These are phyloP conservation scores for Cydonia oblonga DNA, from an alignment of 331 rosid genomes.

Conservation along the genomic window DNA sequence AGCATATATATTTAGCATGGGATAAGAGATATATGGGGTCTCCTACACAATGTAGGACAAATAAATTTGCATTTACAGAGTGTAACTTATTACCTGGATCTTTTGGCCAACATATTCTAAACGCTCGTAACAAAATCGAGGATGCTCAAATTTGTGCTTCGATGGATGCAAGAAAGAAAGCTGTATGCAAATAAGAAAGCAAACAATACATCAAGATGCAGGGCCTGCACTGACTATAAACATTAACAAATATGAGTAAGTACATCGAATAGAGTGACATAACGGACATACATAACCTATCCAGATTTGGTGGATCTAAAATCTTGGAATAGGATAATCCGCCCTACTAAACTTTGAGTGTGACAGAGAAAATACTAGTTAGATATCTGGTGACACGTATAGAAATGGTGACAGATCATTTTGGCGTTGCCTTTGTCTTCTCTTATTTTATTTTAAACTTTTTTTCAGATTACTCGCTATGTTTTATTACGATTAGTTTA, in stretches of 20 bases:
- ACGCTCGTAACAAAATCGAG: constrained; percentile 89
- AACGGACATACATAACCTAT: background rate
- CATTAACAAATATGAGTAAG: background rate
- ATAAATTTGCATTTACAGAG: background rate
- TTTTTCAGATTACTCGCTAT: constrained; percentile 7
- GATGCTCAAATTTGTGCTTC: constrained; percentile 85
- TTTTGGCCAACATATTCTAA: constrained; percentile 73
- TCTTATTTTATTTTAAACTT: background rate
- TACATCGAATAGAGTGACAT: background rate
- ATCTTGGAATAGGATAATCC: background rate
- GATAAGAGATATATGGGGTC: background rate
- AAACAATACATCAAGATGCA: constrained; percentile 3
- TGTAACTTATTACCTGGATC: no score
- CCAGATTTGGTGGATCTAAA: background rate
- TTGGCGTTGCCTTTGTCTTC: background rate
- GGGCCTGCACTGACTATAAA: background rate
- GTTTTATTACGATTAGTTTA: background rate
- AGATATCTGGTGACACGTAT: background rate
- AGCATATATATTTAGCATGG: background rate
- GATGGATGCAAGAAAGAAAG: constrained; percentile 93
- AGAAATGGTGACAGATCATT: background rate
- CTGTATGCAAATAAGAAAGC: constrained; percentile 28
- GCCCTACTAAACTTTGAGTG: background rate
- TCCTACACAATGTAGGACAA: background rate
- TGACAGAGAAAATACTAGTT: background rate